Conservation (phyloP, 345 rosid genomes). For the Microthlaspi erraticum region DNA sequence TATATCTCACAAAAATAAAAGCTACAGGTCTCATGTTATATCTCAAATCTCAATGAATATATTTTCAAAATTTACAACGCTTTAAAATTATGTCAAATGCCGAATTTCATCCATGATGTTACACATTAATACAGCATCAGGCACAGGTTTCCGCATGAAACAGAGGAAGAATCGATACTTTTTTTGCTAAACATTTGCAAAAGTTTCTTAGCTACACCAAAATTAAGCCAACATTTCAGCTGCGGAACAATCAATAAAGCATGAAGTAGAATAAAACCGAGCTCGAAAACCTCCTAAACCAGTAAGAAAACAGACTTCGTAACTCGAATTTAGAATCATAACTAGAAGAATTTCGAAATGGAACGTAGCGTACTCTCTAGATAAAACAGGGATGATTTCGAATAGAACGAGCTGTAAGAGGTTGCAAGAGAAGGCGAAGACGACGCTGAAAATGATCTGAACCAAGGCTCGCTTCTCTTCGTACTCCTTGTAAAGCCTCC, state of each 20-base stretch:
- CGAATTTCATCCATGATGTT: neutral
- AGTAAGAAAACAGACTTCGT: neutral
- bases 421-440: constrained; percentile 97
- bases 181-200: neutral
- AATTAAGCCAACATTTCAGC: neutral
- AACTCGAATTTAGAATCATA: neutral
- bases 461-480: constrained; percentile 93
- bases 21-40: neutral
- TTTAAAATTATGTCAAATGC: neutral
- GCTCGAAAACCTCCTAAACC: neutral
- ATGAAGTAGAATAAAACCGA: neutral
- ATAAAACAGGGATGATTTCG: constrained; percentile 92
- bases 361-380: constrained; percentile 63
- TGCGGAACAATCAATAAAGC: neutral
- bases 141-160: neutral
- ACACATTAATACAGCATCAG: constrained; percentile 5
- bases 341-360: neutral
- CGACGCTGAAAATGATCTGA: constrained; percentile 95
- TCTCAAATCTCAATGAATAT: neutral
- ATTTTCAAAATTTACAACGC: constrained; percentile 12
- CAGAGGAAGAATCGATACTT: neutral
- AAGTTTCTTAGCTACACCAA: neutral
- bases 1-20: neutral
- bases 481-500: constrained; percentile 92
- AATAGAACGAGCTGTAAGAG: constrained; percentile 98